Evolutionary conservation across 176 grass and related monocot genomes (phyloP), one percentile per base, ranked within the genome.

Genomic region (Typha latifolia): DNA sequence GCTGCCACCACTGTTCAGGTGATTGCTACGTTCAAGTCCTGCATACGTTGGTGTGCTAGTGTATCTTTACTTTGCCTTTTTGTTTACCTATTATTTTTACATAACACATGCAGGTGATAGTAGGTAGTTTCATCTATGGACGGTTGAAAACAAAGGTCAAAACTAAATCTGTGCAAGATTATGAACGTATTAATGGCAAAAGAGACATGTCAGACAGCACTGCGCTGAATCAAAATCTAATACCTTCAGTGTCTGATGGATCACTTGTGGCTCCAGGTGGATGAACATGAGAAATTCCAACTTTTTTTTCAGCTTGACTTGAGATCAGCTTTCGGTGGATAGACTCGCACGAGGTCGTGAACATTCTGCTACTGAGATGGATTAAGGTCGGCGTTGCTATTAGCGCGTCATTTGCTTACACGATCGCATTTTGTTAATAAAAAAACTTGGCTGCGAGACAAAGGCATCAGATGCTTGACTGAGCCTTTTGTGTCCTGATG

Each of bases 1-100:
- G 89, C 94, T 49, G 94, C 89, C 67, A 87, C 83, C 66, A 85
- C 81, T 23, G 94, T 99, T 64, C 94, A 99, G 89, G 94, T 99
- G 78, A 29, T 21, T 23, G 51, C 32, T 67, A 2, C 10, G 19
- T 43, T 43, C 1, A 13, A 48, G 29, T 56, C 68, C 49, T 66
- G 51, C 7, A 21, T 62, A 61, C 37, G 10, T 29, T 43, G 37
- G 37, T 43, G 37, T 43, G 37, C 37, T 10, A 43, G 34, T 6
- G 6, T 37, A 6, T 37, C 34, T 37, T 4, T 37, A 6, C 34
- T 37, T 37, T 6, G 4, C n/a, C 34, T 37, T 37, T 37, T 43
- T 43, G 5, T 43, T 43, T 43, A 43, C 6, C 10, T 43, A 0
- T 43, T 43, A 9, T 10, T 43, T 43, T 43, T 43, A 43, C 37